A percentile compares a stretch with the other conserved stretches of the same genome.
phyloP scores from a whole-genome alignment of 345 rosid species.

The Microcos paniculata region DNA sequence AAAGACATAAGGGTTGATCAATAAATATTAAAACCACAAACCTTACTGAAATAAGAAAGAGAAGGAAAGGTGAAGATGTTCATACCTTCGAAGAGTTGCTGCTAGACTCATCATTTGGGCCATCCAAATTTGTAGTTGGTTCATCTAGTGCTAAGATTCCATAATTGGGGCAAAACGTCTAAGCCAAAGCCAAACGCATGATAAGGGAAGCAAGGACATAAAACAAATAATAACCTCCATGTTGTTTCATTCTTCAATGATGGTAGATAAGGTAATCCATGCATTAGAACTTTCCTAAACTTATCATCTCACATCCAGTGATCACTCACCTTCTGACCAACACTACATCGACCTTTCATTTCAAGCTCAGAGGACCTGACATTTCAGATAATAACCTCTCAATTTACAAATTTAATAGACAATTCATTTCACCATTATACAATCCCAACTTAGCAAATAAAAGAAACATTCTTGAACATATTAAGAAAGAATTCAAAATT shows the following conservation, averaged over 20 bases:
- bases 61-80: constrained; percentile 3
- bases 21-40: background rate
- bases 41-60: background rate
- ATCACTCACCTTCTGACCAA: constrained; percentile 82
- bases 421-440: too few relatives aligned
- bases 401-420: too few relatives aligned
- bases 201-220: constrained; percentile 97
- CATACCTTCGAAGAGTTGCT: constrained; percentile 83
- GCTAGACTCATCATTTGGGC: constrained; percentile 95
- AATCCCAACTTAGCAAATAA: too few relatives aligned
- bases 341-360: constrained; percentile 99
- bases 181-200: constrained; percentile 89
- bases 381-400: too few relatives aligned
- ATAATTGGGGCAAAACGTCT: constrained; percentile 93
- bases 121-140: constrained; percentile 97
- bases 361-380: constrained; percentile 95
- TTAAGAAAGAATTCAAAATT: background rate
- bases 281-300: background rate
- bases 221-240: constrained; percentile 13
- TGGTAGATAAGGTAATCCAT: background rate
- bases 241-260: background rate
- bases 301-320: background rate
- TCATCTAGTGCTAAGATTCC: constrained; percentile 96
- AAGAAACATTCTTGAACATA: background rate
- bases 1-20: background rate